Evolutionary conservation across 257 asterid species (phyloP).

Genomic region (Nicotiana tomentosiformis): DNA sequence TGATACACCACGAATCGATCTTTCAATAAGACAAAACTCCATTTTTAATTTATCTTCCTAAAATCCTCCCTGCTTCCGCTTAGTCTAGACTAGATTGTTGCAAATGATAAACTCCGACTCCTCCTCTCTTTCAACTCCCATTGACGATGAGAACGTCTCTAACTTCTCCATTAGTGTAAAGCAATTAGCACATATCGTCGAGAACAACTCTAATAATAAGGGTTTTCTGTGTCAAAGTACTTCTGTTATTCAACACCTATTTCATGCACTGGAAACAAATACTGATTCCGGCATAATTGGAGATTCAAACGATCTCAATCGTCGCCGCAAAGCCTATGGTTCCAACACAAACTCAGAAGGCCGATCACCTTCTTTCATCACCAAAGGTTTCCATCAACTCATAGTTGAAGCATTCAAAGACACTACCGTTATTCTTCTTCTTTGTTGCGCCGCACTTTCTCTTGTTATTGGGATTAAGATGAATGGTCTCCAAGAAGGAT

Average conservation of each 20-base stretch:
- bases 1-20: too few species aligned
- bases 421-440: conserved; percentile 25
- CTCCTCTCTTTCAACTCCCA: too few species aligned
- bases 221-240: neutral
- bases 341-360: neutral
- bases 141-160: neutral
- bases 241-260: conserved; percentile 3
- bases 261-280: conserved; percentile 19
- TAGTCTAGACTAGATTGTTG: too few species aligned
- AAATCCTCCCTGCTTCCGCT: too few species aligned
- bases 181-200: conserved; percentile 13
- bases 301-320: conserved; percentile 15
- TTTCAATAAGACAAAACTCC: too few species aligned
- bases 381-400: neutral
- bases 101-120: too few species aligned
- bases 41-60: too few species aligned
- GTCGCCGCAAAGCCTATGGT: conserved; percentile 26
- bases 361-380: neutral
- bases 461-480: conserved; percentile 24
- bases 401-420: conserved; percentile 20
- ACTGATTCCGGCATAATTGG: conserved; percentile 24
- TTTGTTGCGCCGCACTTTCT: conserved; percentile 36
- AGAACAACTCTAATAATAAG: neutral
- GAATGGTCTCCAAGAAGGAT: conserved; percentile 19
- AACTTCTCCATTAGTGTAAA: conserved; percentile 18